Evolutionary conservation across 345 rosid species (phyloP), one percentile per base, ranked within the genome.

Genomic region (Xanthoceras sorbifolium): DNA sequence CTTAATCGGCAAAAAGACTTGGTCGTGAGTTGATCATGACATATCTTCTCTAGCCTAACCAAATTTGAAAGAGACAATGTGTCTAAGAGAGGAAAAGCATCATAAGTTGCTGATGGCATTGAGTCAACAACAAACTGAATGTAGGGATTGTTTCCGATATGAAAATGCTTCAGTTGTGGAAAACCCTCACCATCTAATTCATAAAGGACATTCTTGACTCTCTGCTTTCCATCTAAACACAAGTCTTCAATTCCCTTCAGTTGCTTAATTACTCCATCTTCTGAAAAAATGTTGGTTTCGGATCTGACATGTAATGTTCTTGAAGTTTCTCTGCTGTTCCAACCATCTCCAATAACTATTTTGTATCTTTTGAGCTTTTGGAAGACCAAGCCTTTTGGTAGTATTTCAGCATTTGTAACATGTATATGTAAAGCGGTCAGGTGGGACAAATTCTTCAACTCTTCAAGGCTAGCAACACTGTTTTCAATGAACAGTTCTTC

Each of bases 401-500:
- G 31, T 9, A 62, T 62, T 10, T 14, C 17, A 2, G 4, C 18
- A 57, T 64, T 9, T 26, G 25, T 73, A 18, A 84, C 63, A 25
- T 12, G 5, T 36, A 79, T 54, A 3, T 4, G 29, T 9, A 85
- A 42, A 62, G 20, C 3, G 0, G 76, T 77, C 38, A 82, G 29
- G 11, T 42, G 4, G 2, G 80, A 4, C 82, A 85, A 72, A 5
- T n/a, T 12, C n/a, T 79, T 75, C 65, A 82, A 42, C 73, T 85
- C 83, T 11, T 60, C 70, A 3, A 85, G 80, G 29, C 38, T 61
- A 3, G 80, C 82, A 14, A 76, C 79, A 0, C 17, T 62, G 68
- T 48, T 79, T 0, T n/a, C n/a, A n/a, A n/a, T n/a, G n/a, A n/a
- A n/a, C n/a, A n/a, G n/a, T n/a, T n/a, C n/a, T n/a, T 15, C 69